These are phyloP conservation scores for Colletotrichum noveboracense DNA, from an alignment of 2,329 filamentous ascomycete species.

Conservation along the genomic window DNA sequence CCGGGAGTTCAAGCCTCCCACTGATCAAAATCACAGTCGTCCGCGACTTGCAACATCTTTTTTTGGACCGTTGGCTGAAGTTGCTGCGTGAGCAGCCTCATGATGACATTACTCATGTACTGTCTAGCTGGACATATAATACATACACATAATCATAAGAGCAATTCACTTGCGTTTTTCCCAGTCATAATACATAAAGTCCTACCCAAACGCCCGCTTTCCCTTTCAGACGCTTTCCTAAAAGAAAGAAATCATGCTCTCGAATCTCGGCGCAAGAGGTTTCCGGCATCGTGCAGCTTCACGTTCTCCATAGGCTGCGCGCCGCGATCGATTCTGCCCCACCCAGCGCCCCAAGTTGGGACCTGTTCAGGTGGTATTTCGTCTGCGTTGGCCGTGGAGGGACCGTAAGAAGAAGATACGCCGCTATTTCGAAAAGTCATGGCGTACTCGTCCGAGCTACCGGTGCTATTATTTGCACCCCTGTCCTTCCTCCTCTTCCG, in stretches of 20 bases:
- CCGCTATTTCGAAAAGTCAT: slow-evolving; percentile 23
- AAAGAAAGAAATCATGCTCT: not conserved
- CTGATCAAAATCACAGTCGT: not conserved
- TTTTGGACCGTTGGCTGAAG: not conserved
- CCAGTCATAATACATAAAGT: not conserved
- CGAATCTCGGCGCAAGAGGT: slow-evolving; percentile 27
- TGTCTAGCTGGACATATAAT: not conserved
- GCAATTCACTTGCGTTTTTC: not conserved
- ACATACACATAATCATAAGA: not conserved
- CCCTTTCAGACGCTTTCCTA: not conserved
- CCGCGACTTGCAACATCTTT: no score
- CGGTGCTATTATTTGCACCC: slow-evolving; percentile 23
- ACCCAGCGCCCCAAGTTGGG: slow-evolving; percentile 23
- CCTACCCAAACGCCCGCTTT: not conserved
- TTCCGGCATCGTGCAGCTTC: slow-evolving; percentile 40
- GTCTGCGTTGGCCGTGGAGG: slow-evolving; percentile 3
- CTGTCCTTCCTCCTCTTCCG: slow-evolving; percentile 24
- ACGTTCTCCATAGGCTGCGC: slow-evolving; percentile 26
- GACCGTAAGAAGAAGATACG: slow-evolving; percentile 28
- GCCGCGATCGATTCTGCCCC: slow-evolving; percentile 36
- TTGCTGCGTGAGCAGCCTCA: not conserved
- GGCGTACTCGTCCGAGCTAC: slow-evolving; percentile 1
- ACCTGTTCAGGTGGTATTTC: not conserved
- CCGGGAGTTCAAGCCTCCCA: not conserved
- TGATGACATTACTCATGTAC: not conserved